Evolutionary conservation across 2,329 filamentous ascomycete species (phyloP), one percentile per base, ranked within the genome.

Genomic region (Chaetomiaceae sp.): DNA sequence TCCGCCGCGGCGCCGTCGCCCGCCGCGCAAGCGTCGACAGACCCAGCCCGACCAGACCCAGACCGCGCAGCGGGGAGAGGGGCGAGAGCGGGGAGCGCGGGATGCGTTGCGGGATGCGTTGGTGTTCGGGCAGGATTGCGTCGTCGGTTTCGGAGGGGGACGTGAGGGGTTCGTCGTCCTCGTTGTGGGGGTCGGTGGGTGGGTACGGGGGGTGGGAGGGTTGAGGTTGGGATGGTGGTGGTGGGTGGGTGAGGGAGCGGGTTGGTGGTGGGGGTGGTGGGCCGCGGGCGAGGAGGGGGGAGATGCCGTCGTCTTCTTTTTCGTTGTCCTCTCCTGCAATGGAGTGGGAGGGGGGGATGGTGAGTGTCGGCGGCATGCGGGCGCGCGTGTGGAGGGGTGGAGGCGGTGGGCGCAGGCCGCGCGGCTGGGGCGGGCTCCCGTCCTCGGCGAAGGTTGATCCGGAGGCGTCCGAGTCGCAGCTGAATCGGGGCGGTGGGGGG

Each of bases 281-380:
- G 6, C 38, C 54, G 19, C 54, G 39, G 14, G 56, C 53, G 36
- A 57, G 43, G 5, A 58, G 42, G 1, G 56, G 56, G 9, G 56
- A 57, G 41, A 57, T 53, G 20, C 44, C 44, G 11, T 51, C 48
- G 3, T 44, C 38, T 6, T 52, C 48, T 3, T 19, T 43, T 6
- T 42, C 42, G 6, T 51, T 48, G 8, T 53, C 34, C 1, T 19
- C 3, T 6, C 8, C 9, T 29, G 4, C 9, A 29, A 11, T 32
- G 29, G 12, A 3, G 19, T 37, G 11, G 19, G 14, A 20, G 11
- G 18, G 34, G 9, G 34, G 15, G 35, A 11, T 42, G 14, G 48
- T 42, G 14, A n/a, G n/a, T n/a, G 48, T 49, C 7, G 41, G 45
- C 7, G 52, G 50, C 7, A 48, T 49, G 12, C 29, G 29, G 29